These are phyloP conservation scores for Ajuga chamaepitys DNA, from an alignment of 257 asterid species.

Conservation along the genomic window DNA sequence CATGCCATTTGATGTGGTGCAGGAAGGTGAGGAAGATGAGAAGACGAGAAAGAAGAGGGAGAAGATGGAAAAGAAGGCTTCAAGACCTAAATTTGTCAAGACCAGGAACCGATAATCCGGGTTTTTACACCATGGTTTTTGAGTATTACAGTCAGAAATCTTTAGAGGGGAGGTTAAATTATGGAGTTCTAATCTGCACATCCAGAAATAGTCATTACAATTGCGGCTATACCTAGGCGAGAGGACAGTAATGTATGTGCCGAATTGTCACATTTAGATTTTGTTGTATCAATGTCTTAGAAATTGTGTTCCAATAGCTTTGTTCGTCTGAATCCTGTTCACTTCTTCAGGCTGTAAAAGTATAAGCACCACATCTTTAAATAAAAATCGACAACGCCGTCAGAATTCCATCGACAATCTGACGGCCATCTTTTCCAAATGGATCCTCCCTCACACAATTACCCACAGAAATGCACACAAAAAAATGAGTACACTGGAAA, in stretches of 20 bases:
- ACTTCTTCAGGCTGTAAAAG: too few species aligned
- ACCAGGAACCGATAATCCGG: constrained; percentile 44
- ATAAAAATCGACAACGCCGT: too few species aligned
- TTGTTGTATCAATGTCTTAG: constrained; percentile 7
- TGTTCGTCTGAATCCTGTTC: neutral
- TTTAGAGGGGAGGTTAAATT: neutral
- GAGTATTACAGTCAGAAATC: neutral
- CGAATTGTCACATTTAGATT: neutral
- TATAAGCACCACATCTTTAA: too few species aligned
- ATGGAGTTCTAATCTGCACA: neutral
- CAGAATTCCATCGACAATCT: too few species aligned
- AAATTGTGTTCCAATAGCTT: neutral
- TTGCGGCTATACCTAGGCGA: neutral
- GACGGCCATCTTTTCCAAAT: too few species aligned
- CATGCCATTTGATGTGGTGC: constrained; percentile 12
- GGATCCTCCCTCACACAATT: too few species aligned
- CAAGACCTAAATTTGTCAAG: constrained; percentile 69
- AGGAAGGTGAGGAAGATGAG: constrained; percentile 90
- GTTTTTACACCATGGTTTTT: neutral
- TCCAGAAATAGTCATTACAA: neutral
- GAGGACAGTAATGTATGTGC: neutral
- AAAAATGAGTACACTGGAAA: too few species aligned
- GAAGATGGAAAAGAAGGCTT: constrained; percentile 88
- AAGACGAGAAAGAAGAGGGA: constrained; percentile 83
- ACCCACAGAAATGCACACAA: too few species aligned